Evolutionary conservation across 2,329 filamentous ascomycete species (phyloP).

Genomic region (Botrytis byssoidea): DNA sequence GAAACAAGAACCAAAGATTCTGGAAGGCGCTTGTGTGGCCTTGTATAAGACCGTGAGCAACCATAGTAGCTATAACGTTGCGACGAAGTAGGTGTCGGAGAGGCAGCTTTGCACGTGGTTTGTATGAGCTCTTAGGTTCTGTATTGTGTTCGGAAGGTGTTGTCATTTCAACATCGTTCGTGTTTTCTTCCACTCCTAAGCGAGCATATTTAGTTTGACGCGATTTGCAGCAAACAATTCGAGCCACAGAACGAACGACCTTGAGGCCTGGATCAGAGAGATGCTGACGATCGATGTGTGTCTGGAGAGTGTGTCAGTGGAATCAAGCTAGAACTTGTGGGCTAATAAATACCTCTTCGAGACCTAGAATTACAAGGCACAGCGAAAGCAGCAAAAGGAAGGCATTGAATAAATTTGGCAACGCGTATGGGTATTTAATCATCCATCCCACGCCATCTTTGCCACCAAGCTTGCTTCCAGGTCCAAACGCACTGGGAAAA

Average conservation of each 20-base stretch:
- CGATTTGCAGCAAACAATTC: background rate
- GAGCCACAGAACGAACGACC: background rate
- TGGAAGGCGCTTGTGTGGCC: background rate
- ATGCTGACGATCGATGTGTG: background rate
- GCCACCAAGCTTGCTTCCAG: background rate
- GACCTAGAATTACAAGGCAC: background rate
- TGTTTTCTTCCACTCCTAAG: background rate
- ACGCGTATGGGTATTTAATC: background rate
- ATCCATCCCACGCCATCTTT: background rate
- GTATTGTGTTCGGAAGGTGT: background rate
- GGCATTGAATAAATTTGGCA: constrained; percentile 4
- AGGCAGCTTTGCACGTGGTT: background rate
- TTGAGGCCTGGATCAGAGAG: constrained; percentile 2
- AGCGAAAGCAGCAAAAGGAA: background rate
- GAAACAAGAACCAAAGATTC: background rate
- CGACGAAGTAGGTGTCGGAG: background rate
- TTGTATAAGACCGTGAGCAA: background rate
- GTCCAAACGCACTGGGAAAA: background rate
- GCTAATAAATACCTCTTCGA: constrained; percentile 3
- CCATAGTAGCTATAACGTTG: background rate
- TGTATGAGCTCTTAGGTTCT: background rate
- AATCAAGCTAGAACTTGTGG: background rate
- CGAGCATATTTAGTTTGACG: background rate
- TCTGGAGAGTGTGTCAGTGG: background rate
- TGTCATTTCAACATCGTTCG: constrained; percentile 1